Evolutionary conservation across 129 eudicot species (phyloP).

Genomic region (Arctium lappa): DNA sequence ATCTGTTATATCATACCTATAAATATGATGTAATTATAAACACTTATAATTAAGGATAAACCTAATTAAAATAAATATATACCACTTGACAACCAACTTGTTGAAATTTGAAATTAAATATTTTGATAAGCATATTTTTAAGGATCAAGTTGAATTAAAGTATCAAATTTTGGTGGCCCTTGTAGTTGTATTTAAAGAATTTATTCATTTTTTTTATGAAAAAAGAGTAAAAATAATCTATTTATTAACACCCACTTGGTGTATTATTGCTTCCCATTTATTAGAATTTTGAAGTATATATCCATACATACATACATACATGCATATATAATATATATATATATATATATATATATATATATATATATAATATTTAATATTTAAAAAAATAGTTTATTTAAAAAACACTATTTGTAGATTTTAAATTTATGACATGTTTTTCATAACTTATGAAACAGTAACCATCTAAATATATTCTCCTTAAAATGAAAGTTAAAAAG

Average conservation of each 20-base stretch:
- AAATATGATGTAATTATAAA: background rate
- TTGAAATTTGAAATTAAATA: background rate
- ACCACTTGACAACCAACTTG: conserved; percentile 31
- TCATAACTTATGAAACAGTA: no score
- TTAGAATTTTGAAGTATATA: background rate
- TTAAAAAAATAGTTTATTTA: no score
- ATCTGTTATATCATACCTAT: background rate
- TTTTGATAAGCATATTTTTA: background rate
- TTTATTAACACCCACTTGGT: conserved; percentile 18
- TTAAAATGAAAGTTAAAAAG: no score
- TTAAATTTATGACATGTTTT: no score
- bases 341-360: no score
- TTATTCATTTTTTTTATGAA: background rate
- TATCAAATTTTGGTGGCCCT: conserved; percentile 7
- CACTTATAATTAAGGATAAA: background rate
- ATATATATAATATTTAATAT: no score
- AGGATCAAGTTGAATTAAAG: conserved; percentile 23
- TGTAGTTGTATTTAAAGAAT: background rate
- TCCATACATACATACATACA: background rate
- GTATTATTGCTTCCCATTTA: conserved; percentile 1
- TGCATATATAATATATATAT: background rate
- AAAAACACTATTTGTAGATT: no score
- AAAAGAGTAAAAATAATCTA: background rate
- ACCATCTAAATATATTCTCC: no score
- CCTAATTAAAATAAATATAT: background rate